Evolutionary conservation across 108 stramenopile species (phyloP), one percentile per base, ranked within the genome.

Genomic region (Conticribra guillardii): DNA sequence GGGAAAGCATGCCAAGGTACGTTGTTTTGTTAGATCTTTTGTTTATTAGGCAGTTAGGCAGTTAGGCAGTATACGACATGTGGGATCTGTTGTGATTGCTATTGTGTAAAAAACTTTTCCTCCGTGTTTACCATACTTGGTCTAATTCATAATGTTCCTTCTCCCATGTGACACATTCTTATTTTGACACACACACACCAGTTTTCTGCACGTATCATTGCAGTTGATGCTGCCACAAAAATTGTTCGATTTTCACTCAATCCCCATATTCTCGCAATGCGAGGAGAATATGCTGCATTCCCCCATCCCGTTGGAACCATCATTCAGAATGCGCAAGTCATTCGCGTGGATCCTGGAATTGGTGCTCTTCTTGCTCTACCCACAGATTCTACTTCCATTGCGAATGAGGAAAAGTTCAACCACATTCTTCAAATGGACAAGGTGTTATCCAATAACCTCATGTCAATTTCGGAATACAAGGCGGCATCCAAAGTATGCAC

Each of bases 311-410:
- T 90, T 24, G 95, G 95, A 21, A 49, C 78, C 4, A 67, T 90
- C 51, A 54, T 92, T 44, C 48, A 82, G 29, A 76, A 88, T 67
- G 87, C 90, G 19, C 84, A 78, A 1, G 94, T 95, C 7, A 67
- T 95, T 45, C 81, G 89, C 47, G 72, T 88, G 11, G 94, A 95
- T 84, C 84, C 86, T 8, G 91, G 94, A 1, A 83, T 95, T 53
- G 94, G 94, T 33, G 94, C 94, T 16, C 70, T 95, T 11, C 47
- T 95, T 51, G 87, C 87, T 7, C 67, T 90, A 26, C 93, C 93
- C 8, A 1, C 61, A 1, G 49, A 66, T 49, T 73, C 71, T 45
- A 57, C 68, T 18, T 48, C 59, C 14, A 41, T 49, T 32, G 26
- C 52, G 15, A 7, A 47, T 21, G 24, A 22, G 21, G 64, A 68